Evolutionary conservation across 176 grass and related monocot species (phyloP).

Genomic region (Pontederia crassipes): DNA sequence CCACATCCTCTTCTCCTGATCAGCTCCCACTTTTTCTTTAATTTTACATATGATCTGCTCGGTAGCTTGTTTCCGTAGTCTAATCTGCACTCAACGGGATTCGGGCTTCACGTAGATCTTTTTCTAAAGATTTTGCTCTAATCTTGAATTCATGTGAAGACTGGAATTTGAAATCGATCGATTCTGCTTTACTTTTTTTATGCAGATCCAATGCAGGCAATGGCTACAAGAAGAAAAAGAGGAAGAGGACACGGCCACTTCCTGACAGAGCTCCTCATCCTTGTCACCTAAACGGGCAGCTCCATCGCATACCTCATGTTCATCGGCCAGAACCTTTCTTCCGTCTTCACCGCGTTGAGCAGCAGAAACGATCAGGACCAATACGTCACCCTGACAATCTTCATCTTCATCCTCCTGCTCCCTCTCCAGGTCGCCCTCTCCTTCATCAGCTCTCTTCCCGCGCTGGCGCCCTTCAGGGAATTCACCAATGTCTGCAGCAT

Average conservation of each 20-base stretch:
- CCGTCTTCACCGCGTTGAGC: constrained; percentile 28
- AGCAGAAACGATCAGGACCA: background rate
- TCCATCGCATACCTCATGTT: constrained; percentile 79
- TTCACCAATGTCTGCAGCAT: constrained; percentile 79
- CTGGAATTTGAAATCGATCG: background rate
- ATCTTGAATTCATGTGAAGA: no score
- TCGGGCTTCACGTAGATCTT: no score
- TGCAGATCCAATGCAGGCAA: constrained; percentile 70
- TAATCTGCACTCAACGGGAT: no score
- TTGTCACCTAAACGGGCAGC: constrained; percentile 64
- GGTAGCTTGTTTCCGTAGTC: no score
- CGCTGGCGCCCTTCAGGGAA: constrained; percentile 77
- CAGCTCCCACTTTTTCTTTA: no score
- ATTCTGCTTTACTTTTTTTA: constrained; percentile 10
- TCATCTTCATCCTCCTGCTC: constrained; percentile 72
- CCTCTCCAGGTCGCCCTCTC: constrained; percentile 68
- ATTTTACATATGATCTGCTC: no score
- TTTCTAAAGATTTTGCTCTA: no score
- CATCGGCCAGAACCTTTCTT: constrained; percentile 86
- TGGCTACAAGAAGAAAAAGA: constrained; percentile 37
- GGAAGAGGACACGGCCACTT: constrained; percentile 27
- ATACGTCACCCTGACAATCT: constrained; percentile 9
- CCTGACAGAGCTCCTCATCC: constrained; percentile 71
- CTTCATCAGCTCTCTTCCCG: constrained; percentile 60
- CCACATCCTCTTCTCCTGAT: no score